These are phyloP conservation scores for Henningerozyma blattae DNA, from an alignment of 805 yeast species.

Conservation along the genomic window DNA sequence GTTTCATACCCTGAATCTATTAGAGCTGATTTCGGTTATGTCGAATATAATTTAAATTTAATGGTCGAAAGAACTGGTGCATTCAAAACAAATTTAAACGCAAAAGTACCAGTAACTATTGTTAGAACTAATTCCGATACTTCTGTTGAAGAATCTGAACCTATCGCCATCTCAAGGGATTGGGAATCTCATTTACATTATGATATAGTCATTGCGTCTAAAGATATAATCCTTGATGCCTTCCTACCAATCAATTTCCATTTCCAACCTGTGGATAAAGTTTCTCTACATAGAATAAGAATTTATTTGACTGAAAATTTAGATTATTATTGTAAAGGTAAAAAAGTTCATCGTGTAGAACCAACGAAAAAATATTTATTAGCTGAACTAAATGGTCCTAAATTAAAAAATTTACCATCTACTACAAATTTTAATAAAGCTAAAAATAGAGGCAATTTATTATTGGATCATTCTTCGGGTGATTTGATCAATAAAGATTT, in stretches of 20 bases:
- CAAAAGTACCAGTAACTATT: conserved; percentile 47
- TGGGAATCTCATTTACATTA: conserved; percentile 89
- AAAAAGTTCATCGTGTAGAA: conserved; percentile 81
- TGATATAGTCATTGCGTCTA: conserved; percentile 81
- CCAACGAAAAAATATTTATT: conserved; percentile 69
- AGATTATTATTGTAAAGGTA: conserved; percentile 75
- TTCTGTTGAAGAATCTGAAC: conserved; percentile 79
- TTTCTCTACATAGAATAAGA: conserved; percentile 72
- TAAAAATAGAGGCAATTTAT: conserved; percentile 28
- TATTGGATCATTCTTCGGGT: conserved; percentile 30
- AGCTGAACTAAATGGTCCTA: conserved; percentile 64
- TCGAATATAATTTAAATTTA: conserved; percentile 56
- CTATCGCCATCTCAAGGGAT: conserved; percentile 74
- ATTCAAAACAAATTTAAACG: conserved; percentile 62
- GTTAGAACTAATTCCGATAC: conserved; percentile 66
- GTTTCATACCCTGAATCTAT: conserved; percentile 73
- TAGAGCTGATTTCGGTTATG: conserved; percentile 67
- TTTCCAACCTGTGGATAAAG: conserved; percentile 74
- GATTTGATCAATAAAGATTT: conserved; percentile 64
- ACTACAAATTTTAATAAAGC: conserved; percentile 11
- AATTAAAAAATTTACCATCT: conserved; percentile 27
- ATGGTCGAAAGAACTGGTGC: conserved; percentile 65
- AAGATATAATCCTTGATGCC: conserved; percentile 71
- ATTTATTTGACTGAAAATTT: conserved; percentile 75
- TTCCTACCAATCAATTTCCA: conserved; percentile 73